Conservation (phyloP, 2,329 filamentous ascomycete species). For the Thermomyces lanuginosus region DNA sequence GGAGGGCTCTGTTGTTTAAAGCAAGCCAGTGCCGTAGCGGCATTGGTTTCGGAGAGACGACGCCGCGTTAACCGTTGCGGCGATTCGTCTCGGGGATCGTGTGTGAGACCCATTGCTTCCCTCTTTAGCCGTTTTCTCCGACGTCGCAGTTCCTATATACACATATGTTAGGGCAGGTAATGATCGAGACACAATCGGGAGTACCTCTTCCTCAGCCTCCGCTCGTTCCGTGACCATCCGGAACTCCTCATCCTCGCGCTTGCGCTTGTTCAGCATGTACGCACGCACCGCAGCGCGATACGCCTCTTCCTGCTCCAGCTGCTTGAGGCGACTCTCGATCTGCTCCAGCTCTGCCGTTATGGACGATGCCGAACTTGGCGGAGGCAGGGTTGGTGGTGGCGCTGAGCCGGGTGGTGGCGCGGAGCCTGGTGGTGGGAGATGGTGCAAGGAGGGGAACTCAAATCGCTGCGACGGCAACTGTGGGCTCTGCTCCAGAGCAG, state of each 20-base stretch:
- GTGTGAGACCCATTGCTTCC: constrained; percentile 25
- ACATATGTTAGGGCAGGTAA: neutral
- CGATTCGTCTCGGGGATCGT: constrained; percentile 19
- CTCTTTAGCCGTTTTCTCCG: constrained; percentile 25
- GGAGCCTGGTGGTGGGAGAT: too few relatives aligned
- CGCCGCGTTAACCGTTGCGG: constrained; percentile 23
- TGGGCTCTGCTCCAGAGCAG: too few relatives aligned
- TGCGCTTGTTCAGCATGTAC: constrained; percentile 21
- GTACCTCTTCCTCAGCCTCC: constrained; percentile 26
- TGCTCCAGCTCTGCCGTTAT: constrained; percentile 19
- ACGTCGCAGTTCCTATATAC: constrained; percentile 20
- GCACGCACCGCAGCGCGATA: constrained; percentile 22
- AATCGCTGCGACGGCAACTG: too few relatives aligned
- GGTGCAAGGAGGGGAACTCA: too few relatives aligned
- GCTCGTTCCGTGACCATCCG: constrained; percentile 24
- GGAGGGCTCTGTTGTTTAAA: constrained; percentile 28
- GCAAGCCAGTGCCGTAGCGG: constrained; percentile 25
- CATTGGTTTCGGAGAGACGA: constrained; percentile 25
- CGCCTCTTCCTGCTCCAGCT: constrained; percentile 26
- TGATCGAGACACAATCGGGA: constrained; percentile 1
- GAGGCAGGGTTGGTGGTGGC: constrained; percentile 8
- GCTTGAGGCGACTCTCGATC: constrained; percentile 22
- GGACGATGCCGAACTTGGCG: constrained; percentile 10
- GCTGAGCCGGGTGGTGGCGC: too few relatives aligned
- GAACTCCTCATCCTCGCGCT: constrained; percentile 27